These are phyloP conservation scores for Hibiscus syriacus DNA, from an alignment of 345 rosid genomes.

Conservation along the genomic window DNA sequence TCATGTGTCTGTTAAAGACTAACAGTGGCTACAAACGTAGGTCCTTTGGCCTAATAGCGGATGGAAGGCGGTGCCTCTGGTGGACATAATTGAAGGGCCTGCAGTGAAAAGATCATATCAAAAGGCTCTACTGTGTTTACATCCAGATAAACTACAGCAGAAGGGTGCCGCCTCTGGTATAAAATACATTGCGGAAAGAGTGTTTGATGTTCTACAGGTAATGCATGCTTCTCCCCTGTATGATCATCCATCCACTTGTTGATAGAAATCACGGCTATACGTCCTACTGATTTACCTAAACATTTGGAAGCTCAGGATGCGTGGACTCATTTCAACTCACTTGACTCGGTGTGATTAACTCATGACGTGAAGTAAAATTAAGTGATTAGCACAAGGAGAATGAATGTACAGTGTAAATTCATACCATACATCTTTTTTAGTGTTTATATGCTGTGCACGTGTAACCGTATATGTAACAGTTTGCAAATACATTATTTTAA, in stretches of 20 bases:
- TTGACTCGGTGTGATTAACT: slow-evolving; percentile 34
- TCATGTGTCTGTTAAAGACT: no score
- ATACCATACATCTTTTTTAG: neutral
- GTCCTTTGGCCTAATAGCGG: slow-evolving; percentile 85
- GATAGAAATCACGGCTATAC: neutral
- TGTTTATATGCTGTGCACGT: neutral
- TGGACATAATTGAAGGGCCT: slow-evolving; percentile 76
- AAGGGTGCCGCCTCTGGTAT: slow-evolving; percentile 65
- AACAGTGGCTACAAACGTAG: no score
- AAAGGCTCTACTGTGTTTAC: slow-evolving; percentile 75
- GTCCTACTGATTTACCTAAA: neutral
- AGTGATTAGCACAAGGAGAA: neutral
- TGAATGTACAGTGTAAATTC: neutral
- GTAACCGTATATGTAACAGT: neutral
- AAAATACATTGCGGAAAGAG: slow-evolving; percentile 66
- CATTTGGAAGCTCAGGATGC: slow-evolving; percentile 50
- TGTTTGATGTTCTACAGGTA: slow-evolving; percentile 86
- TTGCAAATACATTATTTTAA: neutral
- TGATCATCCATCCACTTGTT: neutral
- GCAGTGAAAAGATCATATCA: slow-evolving; percentile 84
- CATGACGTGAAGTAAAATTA: neutral
- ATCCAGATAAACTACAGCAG: slow-evolving; percentile 94
- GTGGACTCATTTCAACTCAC: slow-evolving; percentile 74
- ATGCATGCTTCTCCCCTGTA: neutral
- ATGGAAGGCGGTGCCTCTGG: slow-evolving; percentile 83